Conservation (phyloP, 768 basidiomycete genomes). For the Phaeotremella fagi region DNA sequence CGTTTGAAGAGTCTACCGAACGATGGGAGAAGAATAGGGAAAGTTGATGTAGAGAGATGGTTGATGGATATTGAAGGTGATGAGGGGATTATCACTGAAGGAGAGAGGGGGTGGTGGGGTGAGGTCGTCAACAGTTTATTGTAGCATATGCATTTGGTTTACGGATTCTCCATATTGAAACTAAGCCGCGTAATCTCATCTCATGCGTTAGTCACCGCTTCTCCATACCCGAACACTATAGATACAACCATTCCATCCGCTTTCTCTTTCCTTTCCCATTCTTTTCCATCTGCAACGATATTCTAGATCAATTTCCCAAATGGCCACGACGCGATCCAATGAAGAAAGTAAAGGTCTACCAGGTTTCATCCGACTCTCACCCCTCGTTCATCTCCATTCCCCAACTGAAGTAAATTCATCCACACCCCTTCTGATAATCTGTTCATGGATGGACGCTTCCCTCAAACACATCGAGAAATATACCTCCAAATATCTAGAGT, state of each 20-base stretch:
- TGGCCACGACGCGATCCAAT: too few relatives aligned
- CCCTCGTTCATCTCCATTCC: not conserved
- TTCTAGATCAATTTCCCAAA: too few relatives aligned
- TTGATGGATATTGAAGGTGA: conserved; percentile 36
- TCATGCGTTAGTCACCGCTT: too few relatives aligned
- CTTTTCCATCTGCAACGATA: too few relatives aligned
- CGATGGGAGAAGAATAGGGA: conserved; percentile 11
- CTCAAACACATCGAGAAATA: not conserved
- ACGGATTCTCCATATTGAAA: too few relatives aligned
- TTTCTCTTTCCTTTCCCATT: too few relatives aligned
- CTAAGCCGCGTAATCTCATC: too few relatives aligned
- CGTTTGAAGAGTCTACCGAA: conserved; percentile 9
- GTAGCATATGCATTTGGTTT: too few relatives aligned
- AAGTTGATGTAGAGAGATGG: conserved; percentile 28
- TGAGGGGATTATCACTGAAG: conserved; percentile 24
- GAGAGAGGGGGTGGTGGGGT: conserved; percentile 33
- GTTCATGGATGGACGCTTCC: not conserved
- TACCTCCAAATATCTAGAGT: not conserved
- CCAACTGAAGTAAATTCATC: not conserved
- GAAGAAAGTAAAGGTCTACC: not conserved
- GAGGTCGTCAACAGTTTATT: not conserved
- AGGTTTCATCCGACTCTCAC: not conserved
- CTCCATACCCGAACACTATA: too few relatives aligned
- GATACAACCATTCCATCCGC: too few relatives aligned
- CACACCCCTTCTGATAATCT: not conserved